Percentiles rank a stretch among this genome's conserved stretches.
phyloP scores from a whole-genome alignment of 108 stramenopile genomes.

The Epithemia pelagica region DNA sequence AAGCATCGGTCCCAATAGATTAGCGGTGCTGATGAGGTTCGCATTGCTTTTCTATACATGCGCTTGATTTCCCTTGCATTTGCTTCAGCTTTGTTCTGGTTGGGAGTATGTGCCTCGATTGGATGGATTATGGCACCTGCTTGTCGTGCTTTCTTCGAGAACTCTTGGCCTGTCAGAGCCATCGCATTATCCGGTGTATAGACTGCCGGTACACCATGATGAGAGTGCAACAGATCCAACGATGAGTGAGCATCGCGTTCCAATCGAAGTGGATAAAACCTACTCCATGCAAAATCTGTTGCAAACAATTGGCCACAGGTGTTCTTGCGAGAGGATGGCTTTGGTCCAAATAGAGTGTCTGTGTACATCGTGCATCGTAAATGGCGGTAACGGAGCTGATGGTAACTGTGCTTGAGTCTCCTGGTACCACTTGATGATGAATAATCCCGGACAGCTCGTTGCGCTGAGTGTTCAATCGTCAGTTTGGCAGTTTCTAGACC shows the following conservation, averaged over 20 bases:
- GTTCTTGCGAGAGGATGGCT: conserved; percentile 5
- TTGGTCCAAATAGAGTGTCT: conserved; percentile 16
- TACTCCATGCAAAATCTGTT: conserved; percentile 16
- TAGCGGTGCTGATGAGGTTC: neutral
- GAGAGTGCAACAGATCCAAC: conserved; percentile 11
- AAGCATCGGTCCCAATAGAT: conserved; percentile 23
- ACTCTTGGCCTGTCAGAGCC: conserved; percentile 22
- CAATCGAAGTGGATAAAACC: conserved; percentile 8
- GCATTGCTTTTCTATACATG: conserved; percentile 12
- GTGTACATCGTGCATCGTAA: conserved; percentile 13
- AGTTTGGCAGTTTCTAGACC: conserved; percentile 15
- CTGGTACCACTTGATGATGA: conserved; percentile 4
- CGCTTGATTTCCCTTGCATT: conserved; percentile 23
- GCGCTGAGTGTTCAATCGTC: conserved; percentile 20
- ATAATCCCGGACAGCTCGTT: conserved; percentile 20
- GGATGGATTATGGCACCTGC: conserved; percentile 10
- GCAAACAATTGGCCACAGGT: conserved; percentile 17
- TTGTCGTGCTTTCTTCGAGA: conserved; percentile 15
- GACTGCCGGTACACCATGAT: conserved; percentile 19
- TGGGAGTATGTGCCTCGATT: conserved; percentile 23
- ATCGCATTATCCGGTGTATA: conserved; percentile 25
- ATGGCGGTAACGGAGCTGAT: conserved; percentile 18
- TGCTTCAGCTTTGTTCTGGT: conserved; percentile 22
- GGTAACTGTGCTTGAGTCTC: conserved; percentile 11
- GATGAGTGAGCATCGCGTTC: conserved; percentile 19